Evolutionary conservation across 2,329 filamentous ascomycete genomes (phyloP).

Genomic region (Claviceps maximensis): DNA sequence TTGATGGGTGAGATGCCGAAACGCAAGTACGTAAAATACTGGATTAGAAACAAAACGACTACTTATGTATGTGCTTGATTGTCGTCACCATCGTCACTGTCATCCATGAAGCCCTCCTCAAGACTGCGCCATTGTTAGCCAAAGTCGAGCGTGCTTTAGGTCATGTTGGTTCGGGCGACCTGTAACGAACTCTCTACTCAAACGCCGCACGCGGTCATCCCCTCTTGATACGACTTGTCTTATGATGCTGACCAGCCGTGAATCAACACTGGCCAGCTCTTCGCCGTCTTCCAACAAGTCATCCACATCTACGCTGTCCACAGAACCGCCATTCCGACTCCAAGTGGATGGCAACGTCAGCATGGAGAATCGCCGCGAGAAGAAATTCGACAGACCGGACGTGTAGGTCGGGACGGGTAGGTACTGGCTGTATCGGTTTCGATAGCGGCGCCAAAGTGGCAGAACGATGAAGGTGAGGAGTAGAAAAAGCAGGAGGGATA

Average conservation of each 20-base stretch:
- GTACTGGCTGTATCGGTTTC: conserved; percentile 59
- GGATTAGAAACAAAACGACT: not conserved
- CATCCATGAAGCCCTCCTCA: conserved; percentile 29
- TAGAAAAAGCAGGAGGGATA: conserved; percentile 58
- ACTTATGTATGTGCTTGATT: conserved; percentile 17
- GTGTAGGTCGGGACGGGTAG: conserved; percentile 52
- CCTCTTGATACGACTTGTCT: conserved; percentile 19
- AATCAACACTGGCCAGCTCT: conserved; percentile 49
- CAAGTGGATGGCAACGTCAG: conserved; percentile 30
- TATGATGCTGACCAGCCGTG: conserved; percentile 29
- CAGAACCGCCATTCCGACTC: conserved; percentile 26
- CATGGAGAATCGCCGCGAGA: conserved; percentile 20
- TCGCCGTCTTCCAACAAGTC: conserved; percentile 40
- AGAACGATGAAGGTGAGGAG: conserved; percentile 50
- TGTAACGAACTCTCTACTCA: conserved; percentile 57
- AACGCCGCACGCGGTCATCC: conserved; percentile 40
- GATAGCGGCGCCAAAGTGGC: conserved; percentile 57
- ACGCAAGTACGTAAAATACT: not conserved
- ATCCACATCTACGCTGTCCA: conserved; percentile 36
- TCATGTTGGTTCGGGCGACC: not conserved
- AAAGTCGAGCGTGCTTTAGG: not conserved
- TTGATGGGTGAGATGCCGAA: not conserved
- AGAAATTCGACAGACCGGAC: conserved; percentile 37
- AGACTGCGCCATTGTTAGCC: conserved; percentile 11
- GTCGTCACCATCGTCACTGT: conserved; percentile 30